phyloP scores from a whole-genome alignment of 169 alveolate genomes.

The Plasmodium knowlesi region DNA sequence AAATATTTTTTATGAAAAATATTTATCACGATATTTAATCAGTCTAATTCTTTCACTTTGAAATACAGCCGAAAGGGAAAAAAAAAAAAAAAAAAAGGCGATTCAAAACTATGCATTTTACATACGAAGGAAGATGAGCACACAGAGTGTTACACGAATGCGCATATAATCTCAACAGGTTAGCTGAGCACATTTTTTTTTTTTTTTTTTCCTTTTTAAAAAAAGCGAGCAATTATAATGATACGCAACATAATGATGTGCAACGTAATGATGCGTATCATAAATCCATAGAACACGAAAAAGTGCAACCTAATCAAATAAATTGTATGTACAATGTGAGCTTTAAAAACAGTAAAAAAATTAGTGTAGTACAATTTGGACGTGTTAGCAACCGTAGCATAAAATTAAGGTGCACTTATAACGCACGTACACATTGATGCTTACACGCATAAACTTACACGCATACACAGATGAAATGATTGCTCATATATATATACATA shows the following conservation, averaged over 20 bases:
- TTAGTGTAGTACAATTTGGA: not conserved
- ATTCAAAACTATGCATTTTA: not conserved
- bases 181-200: not conserved
- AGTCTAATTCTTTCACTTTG: constrained; percentile 11
- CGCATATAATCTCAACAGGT: not conserved
- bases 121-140: not conserved
- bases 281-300: not conserved
- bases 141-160: not conserved
- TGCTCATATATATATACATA: not conserved
- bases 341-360: not conserved
- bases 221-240: not conserved
- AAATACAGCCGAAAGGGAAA: not conserved
- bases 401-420: constrained; percentile 12
- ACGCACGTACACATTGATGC: not conserved
- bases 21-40: not conserved
- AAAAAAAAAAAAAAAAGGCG: not conserved
- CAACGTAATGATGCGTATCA: not conserved
- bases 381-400: not conserved
- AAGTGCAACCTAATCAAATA: not conserved
- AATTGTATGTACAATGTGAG: constrained; percentile 33
- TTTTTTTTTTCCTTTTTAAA: no score
- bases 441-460: not conserved
- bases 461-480: not conserved
- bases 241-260: not conserved
- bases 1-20: not conserved